These are phyloP conservation scores for Rubia peregrina DNA, from an alignment of 305 asterid species.

Conservation along the genomic window DNA sequence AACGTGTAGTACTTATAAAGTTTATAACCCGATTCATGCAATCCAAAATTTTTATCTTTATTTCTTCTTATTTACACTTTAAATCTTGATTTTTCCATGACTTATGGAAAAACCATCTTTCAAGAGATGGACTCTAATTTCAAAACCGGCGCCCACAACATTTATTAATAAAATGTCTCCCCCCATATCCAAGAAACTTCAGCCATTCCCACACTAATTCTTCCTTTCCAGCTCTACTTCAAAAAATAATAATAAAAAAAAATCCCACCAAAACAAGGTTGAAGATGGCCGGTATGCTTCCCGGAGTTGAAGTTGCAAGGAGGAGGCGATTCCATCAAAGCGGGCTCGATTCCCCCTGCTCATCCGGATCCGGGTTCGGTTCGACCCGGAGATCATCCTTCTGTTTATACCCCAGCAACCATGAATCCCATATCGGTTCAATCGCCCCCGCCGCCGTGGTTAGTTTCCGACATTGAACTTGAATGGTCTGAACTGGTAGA, in stretches of 20 bases:
- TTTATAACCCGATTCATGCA: too few relatives aligned
- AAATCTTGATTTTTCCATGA: too few relatives aligned
- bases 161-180: too few relatives aligned
- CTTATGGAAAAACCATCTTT: too few relatives aligned
- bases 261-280: not conserved
- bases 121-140: too few relatives aligned
- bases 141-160: not conserved
- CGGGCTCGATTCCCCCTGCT: slow-evolving; percentile 22
- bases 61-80: too few relatives aligned
- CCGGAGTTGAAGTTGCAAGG: slow-evolving; percentile 41
- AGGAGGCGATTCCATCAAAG: slow-evolving; percentile 36
- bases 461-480: not conserved
- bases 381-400: slow-evolving; percentile 42
- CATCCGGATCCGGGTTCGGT: not conserved
- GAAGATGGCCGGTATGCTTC: slow-evolving; percentile 37
- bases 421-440: slow-evolving; percentile 18
- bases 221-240: not conserved
- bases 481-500: not conserved
- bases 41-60: too few relatives aligned
- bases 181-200: slow-evolving; percentile 19
- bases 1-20: too few relatives aligned
- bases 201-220: not conserved
- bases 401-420: slow-evolving; percentile 31
- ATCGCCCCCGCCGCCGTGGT: slow-evolving; percentile 35
- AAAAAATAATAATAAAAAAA: too few relatives aligned